Evolutionary conservation across 768 basidiomycete genomes (phyloP), one percentile per base, ranked within the genome.

Genomic region (Auricularia sp.): DNA sequence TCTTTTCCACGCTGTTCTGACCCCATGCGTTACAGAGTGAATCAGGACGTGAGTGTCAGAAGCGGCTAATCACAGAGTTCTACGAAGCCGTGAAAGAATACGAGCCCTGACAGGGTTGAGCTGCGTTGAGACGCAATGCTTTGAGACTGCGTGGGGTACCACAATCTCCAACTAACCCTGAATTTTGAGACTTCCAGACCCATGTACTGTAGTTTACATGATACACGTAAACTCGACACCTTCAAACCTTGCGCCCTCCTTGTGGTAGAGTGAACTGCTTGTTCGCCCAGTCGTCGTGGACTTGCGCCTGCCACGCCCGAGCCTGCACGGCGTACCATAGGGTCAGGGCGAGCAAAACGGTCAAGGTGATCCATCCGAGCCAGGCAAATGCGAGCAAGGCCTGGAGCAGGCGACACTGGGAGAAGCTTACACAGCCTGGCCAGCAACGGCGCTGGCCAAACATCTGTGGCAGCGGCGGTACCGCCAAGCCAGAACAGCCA

Each of bases 61-160:
- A 86, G 69, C 80, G 90, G 63, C 83, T 97, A 56, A 87, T 92
- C 59, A 81, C 80, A 69, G 94, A 95, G 71, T 93, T 95, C 73
- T 96, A 94, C 70, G 83, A 83, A n/a, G 85, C 83, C 3, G 88
- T 92, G 3, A 82, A 86, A 64, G 90, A 95, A 67, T 81, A 83
- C 63, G 82, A 85, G 3, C 78, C 84, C 16, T 5, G 80, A 82
- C 18, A 54, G 18, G 54, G 54, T 7, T 42, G 0, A 42, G 7
- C 13, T 42, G 39, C 39, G 13, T 42, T 5, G 39, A 42, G 39
- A 42, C 8, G 7, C 39, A 8, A 42, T 42, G 7, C 29, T 29
- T 29, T 29, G 29, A 29, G 29, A 29, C 29, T 29, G 29, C 29
- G 29, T 29, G 29, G 29, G 29, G 29, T 29, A 29, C 29, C 29